Base-by-base conservation (phyloP, 2,329 filamentous ascomycete genomes). In the Parafenestella ontariensis region DNA sequence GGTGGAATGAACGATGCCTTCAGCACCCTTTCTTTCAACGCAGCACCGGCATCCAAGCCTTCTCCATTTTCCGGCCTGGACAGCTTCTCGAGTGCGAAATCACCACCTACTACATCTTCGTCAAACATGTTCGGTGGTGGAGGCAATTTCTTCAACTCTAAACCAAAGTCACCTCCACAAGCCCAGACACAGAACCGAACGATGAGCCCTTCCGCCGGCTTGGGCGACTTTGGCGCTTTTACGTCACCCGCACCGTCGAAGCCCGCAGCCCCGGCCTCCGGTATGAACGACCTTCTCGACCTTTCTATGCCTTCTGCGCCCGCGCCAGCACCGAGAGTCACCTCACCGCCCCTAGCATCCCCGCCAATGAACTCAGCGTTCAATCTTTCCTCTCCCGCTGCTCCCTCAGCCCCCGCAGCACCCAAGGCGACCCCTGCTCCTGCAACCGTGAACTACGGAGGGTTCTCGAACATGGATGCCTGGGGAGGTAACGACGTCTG, bases 401-500 rank as follows among this genome's bases (percentile, higher is more conserved):
- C 75, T n/a, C 57, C 69, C 5, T 71, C 73, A 17, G 67, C 69
- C 40, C 76, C 79, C 18, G 63, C 79, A 13, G 56, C 70, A 28
- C 54, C 67, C 15, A 64, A 65, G 37, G 61, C 75, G 3, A 63
- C 54, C 46, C 72, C 73, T 3, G 67, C 74, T 1, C 64, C 70
- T 13, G 69, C 59, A 42, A 69, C 72, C 4, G 70, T 76, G 1
- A 72, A 66, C 47, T 77, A 79, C 46, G 75, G 76, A n/a, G 72
- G 75, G 10, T 77, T 83, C 37, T 79, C 78, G 20, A 80, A 78
- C 59, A 81, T 89, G 53, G 91, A 96, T 69, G 88, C 93, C 0
- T 97, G 92, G 92, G 92, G 92, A 41, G 85, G 81, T 10, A 86
- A 85, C 54, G 91, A 94, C 75, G 93, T 91, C 3, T 99, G 95